Evolutionary conservation across 257 asterid species (phyloP).

Genomic region (Lavandula angustifolia): DNA sequence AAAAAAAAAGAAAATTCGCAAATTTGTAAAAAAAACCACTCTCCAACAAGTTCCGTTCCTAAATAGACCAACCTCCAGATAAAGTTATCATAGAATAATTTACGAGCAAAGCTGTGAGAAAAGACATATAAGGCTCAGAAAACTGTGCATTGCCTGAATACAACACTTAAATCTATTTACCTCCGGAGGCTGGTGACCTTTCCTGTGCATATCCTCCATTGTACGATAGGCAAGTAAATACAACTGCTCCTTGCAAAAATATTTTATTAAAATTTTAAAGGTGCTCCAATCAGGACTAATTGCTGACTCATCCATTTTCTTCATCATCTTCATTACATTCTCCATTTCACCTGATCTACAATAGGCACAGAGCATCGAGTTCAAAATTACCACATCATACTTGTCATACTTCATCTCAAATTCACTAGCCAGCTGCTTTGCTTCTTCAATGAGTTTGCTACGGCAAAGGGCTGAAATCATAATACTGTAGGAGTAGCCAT

Average conservation of each 20-base stretch:
- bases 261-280: slow-evolving; percentile 73
- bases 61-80: slow-evolving; percentile 1
- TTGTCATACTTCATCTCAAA: slow-evolving; percentile 74
- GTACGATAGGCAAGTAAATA: slow-evolving; percentile 81
- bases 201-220: slow-evolving; percentile 86
- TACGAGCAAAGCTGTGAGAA: slow-evolving; percentile 4
- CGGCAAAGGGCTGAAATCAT: slow-evolving; percentile 95
- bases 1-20: background rate
- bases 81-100: slow-evolving; percentile 23
- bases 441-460: slow-evolving; percentile 73
- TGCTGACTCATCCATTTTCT: slow-evolving; percentile 85
- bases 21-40: background rate
- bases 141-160: slow-evolving; percentile 20
- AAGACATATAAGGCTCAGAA: slow-evolving; percentile 18
- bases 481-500: slow-evolving; percentile 91
- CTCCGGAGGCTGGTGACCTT: slow-evolving; percentile 89
- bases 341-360: slow-evolving; percentile 94
- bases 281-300: slow-evolving; percentile 88
- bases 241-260: slow-evolving; percentile 82
- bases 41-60: background rate
- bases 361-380: slow-evolving; percentile 88
- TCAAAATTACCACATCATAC: slow-evolving; percentile 89
- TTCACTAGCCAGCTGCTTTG: slow-evolving; percentile 76
- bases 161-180: slow-evolving; percentile 42
- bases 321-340: slow-evolving; percentile 92